A percentile compares a stretch with the other conserved stretches of the same genome.
These are phyloP conservation scores for Gamarada debralockiae DNA, from an alignment of 495 filamentous ascomycete genomes.

Conservation along the genomic window DNA sequence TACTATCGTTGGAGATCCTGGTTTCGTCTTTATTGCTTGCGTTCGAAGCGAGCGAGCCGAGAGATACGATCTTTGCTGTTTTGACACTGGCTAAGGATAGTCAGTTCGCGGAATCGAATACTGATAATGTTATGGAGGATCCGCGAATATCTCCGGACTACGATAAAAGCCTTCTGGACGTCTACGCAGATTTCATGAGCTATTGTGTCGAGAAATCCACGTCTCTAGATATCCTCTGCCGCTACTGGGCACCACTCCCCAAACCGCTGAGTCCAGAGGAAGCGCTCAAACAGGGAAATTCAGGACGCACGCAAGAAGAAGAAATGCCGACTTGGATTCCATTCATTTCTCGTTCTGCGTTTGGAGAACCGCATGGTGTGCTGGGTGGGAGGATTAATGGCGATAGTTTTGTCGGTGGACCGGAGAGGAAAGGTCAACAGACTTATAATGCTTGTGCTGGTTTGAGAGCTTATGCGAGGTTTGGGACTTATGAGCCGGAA, in stretches of 20 bases:
- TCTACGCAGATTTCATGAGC: conserved; percentile 24
- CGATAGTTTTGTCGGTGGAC: conserved; percentile 18
- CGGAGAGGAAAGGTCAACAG: conserved; percentile 1
- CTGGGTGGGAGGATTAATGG: conserved; percentile 10
- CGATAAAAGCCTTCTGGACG: conserved; percentile 16
- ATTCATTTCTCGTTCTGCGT: conserved; percentile 13
- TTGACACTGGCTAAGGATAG: conserved; percentile 12
- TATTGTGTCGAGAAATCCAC: conserved; percentile 17
- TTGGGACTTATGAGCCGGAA: conserved; percentile 1
- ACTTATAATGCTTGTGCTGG: conserved; percentile 14
- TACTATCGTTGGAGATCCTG: conserved; percentile 3
- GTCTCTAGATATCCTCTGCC: conserved; percentile 31
- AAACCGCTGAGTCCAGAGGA: background rate
- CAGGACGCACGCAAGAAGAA: conserved; percentile 4
- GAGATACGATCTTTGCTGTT: conserved; percentile 13
- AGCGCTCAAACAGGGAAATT: background rate
- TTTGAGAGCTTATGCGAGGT: too few relatives aligned
- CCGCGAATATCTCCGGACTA: conserved; percentile 17
- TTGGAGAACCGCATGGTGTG: conserved; percentile 14
- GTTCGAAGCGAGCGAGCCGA: conserved; percentile 6
- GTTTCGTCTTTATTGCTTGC: background rate
- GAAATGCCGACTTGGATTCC: conserved; percentile 23
- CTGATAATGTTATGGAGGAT: background rate
- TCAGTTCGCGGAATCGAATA: too few relatives aligned
- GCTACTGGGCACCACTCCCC: conserved; percentile 25